Evolutionary conservation across 2,329 filamentous ascomycete genomes (phyloP).

Genomic region (Colletotrichum gigasporum): DNA sequence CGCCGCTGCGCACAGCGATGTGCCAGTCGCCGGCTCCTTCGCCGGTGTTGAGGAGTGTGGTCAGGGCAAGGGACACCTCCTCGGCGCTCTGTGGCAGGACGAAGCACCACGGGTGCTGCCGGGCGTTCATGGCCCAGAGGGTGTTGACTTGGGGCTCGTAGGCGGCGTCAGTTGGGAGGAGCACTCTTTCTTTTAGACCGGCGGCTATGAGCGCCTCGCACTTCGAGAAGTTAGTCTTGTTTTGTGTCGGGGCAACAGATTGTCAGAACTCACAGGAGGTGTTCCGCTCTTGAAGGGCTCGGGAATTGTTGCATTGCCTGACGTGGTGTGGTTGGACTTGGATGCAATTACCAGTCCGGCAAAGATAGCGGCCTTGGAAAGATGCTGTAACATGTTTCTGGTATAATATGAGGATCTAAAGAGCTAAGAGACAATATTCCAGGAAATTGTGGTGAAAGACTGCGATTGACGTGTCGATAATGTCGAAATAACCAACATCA

Average conservation of each 20-base stretch:
- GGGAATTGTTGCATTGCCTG: background rate
- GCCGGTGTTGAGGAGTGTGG: slow-evolving; percentile 23
- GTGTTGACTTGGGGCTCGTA: slow-evolving; percentile 23
- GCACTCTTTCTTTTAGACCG: slow-evolving; percentile 6
- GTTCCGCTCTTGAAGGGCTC: background rate
- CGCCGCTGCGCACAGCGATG: slow-evolving; percentile 60
- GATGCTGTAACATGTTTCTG: background rate
- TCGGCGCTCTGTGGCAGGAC: slow-evolving; percentile 34
- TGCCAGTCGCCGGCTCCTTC: slow-evolving; percentile 39
- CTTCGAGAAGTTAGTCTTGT: background rate
- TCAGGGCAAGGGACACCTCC: slow-evolving; percentile 36
- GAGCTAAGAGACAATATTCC: too few species aligned
- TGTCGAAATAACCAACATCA: too few species aligned
- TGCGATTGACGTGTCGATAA: too few species aligned
- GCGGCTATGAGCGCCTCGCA: slow-evolving; percentile 24
- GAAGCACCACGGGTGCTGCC: slow-evolving; percentile 38
- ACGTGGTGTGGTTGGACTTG: background rate
- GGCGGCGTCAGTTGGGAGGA: background rate
- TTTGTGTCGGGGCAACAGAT: fast-evolving
- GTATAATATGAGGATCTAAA: background rate
- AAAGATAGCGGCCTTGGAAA: background rate
- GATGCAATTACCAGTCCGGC: background rate
- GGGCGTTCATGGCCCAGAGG: slow-evolving; percentile 32
- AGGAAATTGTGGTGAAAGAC: too few species aligned
- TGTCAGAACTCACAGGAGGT: background rate